Conservation (phyloP, 1,284 basidiomycete genomes). For the Flammula alnicola region DNA sequence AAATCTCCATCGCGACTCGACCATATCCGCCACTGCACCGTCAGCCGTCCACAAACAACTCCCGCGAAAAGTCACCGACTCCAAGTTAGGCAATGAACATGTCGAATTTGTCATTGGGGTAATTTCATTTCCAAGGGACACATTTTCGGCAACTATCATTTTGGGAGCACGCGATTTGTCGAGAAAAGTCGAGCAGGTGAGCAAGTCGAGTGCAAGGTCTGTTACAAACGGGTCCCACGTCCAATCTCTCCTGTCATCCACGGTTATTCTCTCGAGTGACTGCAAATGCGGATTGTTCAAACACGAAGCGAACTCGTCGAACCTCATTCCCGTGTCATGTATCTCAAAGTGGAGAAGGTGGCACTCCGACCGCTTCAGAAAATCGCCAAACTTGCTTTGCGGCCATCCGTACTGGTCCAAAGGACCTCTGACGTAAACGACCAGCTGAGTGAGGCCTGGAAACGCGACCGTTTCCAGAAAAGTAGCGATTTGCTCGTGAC, state of each 20-base stretch:
- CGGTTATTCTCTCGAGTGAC: constrained; percentile 30
- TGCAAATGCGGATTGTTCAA: constrained; percentile 30
- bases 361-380: constrained; percentile 34
- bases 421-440: constrained; percentile 31
- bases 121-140: neutral
- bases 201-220: constrained; percentile 28
- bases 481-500: constrained; percentile 27
- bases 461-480: constrained; percentile 33
- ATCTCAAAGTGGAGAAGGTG: constrained; percentile 31
- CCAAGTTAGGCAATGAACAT: constrained; percentile 26
- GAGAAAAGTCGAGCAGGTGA: constrained; percentile 23
- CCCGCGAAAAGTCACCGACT: constrained; percentile 32
- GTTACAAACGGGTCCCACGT: constrained; percentile 37
- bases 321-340: constrained; percentile 35
- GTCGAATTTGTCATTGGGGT: neutral
- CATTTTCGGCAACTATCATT: neutral
- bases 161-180: constrained; percentile 11
- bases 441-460: constrained; percentile 29
- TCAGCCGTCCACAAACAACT: constrained; percentile 33
- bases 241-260: constrained; percentile 38
- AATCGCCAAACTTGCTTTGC: constrained; percentile 31
- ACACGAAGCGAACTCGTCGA: constrained; percentile 30
- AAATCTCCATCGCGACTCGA: constrained; percentile 36
- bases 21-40: constrained; percentile 36
- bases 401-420: constrained; percentile 35